Conservation (phyloP, 2,329 filamentous ascomycete species). For the Pleomassaria siparia region DNA sequence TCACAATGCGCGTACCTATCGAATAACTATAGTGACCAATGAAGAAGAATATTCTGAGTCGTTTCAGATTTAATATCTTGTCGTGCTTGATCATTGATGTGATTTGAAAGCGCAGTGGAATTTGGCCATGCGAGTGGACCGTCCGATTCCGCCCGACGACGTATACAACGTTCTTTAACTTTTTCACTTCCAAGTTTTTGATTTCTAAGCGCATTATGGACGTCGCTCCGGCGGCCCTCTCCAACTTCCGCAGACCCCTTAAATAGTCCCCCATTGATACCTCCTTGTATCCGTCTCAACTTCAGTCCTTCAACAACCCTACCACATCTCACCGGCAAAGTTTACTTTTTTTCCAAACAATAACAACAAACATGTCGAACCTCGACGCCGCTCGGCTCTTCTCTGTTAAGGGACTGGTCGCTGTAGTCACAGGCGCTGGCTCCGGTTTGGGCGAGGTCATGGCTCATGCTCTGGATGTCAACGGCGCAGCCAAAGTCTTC, state of each 20-base stretch:
- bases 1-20: no score
- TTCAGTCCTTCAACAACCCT: constrained; percentile 5
- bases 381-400: constrained; percentile 14
- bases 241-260: not conserved
- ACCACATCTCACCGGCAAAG: constrained; percentile 3
- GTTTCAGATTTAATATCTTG: no score
- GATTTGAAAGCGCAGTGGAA: no score
- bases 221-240: no score
- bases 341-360: constrained; percentile 5
- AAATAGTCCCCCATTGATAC: not conserved
- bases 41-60: no score
- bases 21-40: no score
- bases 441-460: constrained; percentile 32
- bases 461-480: constrained; percentile 19
- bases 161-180: no score
- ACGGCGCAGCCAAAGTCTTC: constrained; percentile 23
- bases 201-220: no score
- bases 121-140: no score
- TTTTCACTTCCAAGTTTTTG: no score
- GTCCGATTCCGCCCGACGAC: no score
- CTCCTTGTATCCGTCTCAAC: constrained; percentile 2
- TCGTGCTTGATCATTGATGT: no score
- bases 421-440: constrained; percentile 25
- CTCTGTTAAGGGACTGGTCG: constrained; percentile 19
- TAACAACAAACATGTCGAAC: constrained; percentile 5